phyloP scores from a whole-genome alignment of 108 stramenopile genomes.

The Nitzschia palea region DNA sequence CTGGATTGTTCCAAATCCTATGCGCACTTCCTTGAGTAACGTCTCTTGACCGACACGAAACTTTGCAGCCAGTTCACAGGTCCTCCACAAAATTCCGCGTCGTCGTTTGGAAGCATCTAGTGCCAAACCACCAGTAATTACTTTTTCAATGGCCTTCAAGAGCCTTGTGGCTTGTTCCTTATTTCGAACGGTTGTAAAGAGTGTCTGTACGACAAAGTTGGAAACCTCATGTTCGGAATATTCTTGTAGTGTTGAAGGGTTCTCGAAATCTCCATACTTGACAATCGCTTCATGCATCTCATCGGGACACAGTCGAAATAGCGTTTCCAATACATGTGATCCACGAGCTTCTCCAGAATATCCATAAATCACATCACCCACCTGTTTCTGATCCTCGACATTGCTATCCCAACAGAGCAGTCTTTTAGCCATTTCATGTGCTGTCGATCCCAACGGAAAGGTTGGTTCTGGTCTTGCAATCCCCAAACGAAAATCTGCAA shows the following conservation, averaged over 20 bases:
- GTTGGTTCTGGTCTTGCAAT: constrained; percentile 55
- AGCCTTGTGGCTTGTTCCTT: constrained; percentile 60
- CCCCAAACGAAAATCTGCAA: constrained; percentile 51
- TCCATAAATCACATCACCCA: constrained; percentile 77
- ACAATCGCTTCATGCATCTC: constrained; percentile 58
- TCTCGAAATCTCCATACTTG: constrained; percentile 53
- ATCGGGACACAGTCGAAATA: constrained; percentile 61
- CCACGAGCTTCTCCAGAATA: constrained; percentile 82
- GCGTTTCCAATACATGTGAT: constrained; percentile 73
- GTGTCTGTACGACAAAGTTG: constrained; percentile 81
- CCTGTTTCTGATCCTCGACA: constrained; percentile 43
- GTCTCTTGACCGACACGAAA: constrained; percentile 67
- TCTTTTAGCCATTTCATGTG: constrained; percentile 52
- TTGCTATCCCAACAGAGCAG: constrained; percentile 69
- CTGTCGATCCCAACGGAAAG: constrained; percentile 56
- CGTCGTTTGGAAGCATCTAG: constrained; percentile 43
- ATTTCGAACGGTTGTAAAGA: constrained; percentile 56
- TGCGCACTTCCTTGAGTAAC: constrained; percentile 58
- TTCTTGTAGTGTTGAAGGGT: constrained; percentile 59
- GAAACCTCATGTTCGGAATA: constrained; percentile 74
- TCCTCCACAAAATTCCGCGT: constrained; percentile 76
- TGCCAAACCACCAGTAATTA: constrained; percentile 63
- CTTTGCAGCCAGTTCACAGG: constrained; percentile 69
- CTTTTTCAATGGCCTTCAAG: constrained; percentile 52
- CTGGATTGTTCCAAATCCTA: constrained; percentile 49